phyloP scores from a whole-genome alignment of 306 rosid species.

The Sesbania bispinosa region DNA sequence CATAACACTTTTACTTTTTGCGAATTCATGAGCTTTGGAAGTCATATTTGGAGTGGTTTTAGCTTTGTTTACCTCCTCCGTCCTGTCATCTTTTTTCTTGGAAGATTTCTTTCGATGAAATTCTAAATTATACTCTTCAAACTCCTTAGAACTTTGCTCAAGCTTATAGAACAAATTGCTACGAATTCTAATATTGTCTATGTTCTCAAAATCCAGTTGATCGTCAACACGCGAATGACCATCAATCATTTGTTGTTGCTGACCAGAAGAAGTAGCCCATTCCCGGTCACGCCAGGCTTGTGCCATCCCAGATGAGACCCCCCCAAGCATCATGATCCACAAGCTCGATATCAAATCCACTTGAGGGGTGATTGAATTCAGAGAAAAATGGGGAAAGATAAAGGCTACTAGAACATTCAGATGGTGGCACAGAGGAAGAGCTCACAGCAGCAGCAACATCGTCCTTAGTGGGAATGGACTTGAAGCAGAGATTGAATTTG shows the following conservation, averaged over 20 bases:
- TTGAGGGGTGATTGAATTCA: slow-evolving; percentile 31
- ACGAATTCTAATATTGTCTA: slow-evolving; percentile 69
- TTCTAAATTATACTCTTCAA: slow-evolving; percentile 73
- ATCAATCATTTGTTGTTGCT: slow-evolving; percentile 38
- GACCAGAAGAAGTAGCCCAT: slow-evolving; percentile 16
- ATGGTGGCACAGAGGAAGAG: slow-evolving; percentile 32
- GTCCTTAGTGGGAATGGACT: slow-evolving; percentile 20
- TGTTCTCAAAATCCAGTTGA: slow-evolving; percentile 64
- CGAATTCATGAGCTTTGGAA: slow-evolving; percentile 27
- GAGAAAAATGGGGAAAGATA: slow-evolving; percentile 52
- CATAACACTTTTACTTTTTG: slow-evolving; percentile 9
- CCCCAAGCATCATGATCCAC: slow-evolving; percentile 73
- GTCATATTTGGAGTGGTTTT: slow-evolving; percentile 9
- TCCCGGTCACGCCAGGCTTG: slow-evolving; percentile 46
- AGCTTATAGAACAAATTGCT: slow-evolving; percentile 74
- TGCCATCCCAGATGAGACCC: slow-evolving; percentile 60
- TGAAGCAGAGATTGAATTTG: slow-evolving; percentile 34
- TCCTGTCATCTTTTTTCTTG: slow-evolving; percentile 30
- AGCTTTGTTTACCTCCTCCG: slow-evolving; percentile 31
- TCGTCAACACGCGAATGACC: slow-evolving; percentile 15
- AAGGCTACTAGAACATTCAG: slow-evolving; percentile 30
- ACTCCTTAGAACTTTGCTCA: slow-evolving; percentile 76
- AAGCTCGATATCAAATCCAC: slow-evolving; percentile 55
- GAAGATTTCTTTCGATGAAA: slow-evolving; percentile 67
- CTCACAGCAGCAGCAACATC: slow-evolving; percentile 19